Percentiles rank a stretch among this genome's conserved stretches.
These are phyloP conservation scores for Jamesozyma piceae DNA, from an alignment of 805 yeast species.

Conservation along the genomic window DNA sequence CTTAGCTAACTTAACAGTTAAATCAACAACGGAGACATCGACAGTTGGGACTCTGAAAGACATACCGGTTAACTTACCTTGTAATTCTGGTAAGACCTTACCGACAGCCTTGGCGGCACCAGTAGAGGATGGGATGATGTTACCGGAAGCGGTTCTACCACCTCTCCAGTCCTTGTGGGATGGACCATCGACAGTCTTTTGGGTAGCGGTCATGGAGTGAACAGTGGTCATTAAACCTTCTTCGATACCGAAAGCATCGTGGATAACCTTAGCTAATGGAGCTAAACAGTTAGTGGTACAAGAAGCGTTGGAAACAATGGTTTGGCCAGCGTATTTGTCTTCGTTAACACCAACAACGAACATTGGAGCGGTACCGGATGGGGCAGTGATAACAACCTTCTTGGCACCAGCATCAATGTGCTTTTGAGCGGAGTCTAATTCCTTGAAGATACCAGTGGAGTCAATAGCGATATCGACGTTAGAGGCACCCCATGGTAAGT, in stretches of 20 bases:
- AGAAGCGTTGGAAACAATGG: conserved; percentile 60
- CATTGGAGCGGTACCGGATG: conserved; percentile 66
- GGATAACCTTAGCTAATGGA: conserved; percentile 60
- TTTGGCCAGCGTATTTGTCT: conserved; percentile 48
- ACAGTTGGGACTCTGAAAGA: conserved; percentile 67
- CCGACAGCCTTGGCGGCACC: conserved; percentile 76
- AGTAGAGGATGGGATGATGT: conserved; percentile 67
- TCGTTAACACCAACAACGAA: conserved; percentile 65
- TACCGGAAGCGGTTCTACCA: conserved; percentile 68
- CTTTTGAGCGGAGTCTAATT: conserved; percentile 53
- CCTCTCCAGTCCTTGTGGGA: conserved; percentile 78
- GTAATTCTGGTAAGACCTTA: conserved; percentile 61
- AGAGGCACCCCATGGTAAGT: conserved; percentile 58
- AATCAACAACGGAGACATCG: conserved; percentile 65
- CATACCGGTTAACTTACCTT: conserved; percentile 68
- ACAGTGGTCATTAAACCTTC: conserved; percentile 73
- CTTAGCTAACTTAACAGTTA: conserved; percentile 53
- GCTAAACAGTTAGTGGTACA: conserved; percentile 72
- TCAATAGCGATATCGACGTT: conserved; percentile 58
- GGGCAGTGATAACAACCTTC: conserved; percentile 65
- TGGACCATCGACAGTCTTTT: conserved; percentile 69
- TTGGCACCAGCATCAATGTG: conserved; percentile 69
- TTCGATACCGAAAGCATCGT: conserved; percentile 58
- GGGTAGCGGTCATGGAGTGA: conserved; percentile 64
- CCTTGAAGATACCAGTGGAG: conserved; percentile 68